Conservation (phyloP, 2,329 filamentous ascomycete genomes). For the Parastagonospora avenae region DNA sequence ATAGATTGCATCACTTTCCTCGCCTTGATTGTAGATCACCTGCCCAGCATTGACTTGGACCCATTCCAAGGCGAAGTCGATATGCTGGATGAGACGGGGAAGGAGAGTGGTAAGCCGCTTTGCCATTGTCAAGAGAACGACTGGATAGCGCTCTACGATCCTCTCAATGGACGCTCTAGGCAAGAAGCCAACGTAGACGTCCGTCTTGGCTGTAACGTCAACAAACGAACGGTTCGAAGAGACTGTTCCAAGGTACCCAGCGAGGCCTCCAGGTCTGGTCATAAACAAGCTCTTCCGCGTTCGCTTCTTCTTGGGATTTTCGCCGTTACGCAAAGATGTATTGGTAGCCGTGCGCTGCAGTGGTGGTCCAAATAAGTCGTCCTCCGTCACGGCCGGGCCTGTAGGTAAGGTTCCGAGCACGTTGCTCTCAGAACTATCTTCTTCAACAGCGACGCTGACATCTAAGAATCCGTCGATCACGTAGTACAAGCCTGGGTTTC, state of each 20-base stretch:
- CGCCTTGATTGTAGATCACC: conserved; percentile 88
- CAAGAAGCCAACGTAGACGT: conserved; percentile 96
- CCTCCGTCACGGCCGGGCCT: conserved; percentile 40
- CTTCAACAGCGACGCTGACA: conserved; percentile 79
- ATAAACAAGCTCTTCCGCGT: conserved; percentile 77
- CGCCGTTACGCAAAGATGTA: conserved; percentile 35
- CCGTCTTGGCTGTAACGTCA: conserved; percentile 95
- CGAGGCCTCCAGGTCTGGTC: conserved; percentile 91
- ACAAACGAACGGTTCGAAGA: conserved; percentile 96
- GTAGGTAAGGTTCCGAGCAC: conserved; percentile 50
- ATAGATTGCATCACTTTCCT: conserved; percentile 98
- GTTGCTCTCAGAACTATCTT: conserved; percentile 56
- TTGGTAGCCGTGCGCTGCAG: conserved; percentile 31
- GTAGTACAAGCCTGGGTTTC: conserved; percentile 96
- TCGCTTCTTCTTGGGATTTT: conserved; percentile 53
- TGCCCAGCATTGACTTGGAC: conserved; percentile 95
- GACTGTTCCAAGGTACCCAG: conserved; percentile 91
- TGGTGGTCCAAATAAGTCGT: conserved; percentile 41
- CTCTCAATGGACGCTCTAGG: conserved; percentile 84
- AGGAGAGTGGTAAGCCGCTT: conserved; percentile 90
- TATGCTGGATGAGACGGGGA: conserved; percentile 88
- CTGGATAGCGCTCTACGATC: conserved; percentile 90
- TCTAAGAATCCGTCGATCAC: conserved; percentile 97
- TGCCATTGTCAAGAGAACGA: conserved; percentile 92
- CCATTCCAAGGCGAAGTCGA: conserved; percentile 98